These are phyloP conservation scores for Malassezia pachydermatis DNA, from an alignment of 1,284 basidiomycete genomes.

Conservation along the genomic window DNA sequence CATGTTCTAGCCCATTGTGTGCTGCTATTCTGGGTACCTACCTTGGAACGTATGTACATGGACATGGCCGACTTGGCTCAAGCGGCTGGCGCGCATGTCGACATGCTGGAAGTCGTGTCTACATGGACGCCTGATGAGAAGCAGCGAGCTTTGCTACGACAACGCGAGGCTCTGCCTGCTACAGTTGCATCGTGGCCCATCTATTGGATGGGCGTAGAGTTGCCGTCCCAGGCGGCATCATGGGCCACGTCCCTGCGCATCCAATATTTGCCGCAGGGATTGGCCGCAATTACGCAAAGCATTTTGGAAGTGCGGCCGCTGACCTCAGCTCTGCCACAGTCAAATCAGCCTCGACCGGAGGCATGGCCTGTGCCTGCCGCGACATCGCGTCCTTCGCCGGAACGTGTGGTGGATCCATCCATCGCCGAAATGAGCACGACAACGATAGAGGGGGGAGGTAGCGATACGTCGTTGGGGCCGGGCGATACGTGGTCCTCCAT, in stretches of 20 bases:
- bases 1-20: not conserved
- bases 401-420: no score
- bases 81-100: slow-evolving; percentile 12
- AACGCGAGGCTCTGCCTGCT: not conserved
- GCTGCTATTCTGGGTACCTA: slow-evolving; percentile 4
- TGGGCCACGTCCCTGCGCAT: not conserved
- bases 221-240: not conserved
- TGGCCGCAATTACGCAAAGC: slow-evolving; percentile 6
- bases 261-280: not conserved
- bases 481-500: no score
- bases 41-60: not conserved
- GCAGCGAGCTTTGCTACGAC: not conserved
- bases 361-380: no score
- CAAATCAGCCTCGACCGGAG: no score
- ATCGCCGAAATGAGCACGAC: no score
- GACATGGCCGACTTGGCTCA: slow-evolving; percentile 9
- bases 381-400: no score
- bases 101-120: slow-evolving; percentile 7
- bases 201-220: no score
- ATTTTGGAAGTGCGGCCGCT: slow-evolving; percentile 8
- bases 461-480: no score
- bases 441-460: no score
- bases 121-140: no score
- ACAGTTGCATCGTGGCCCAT: no score
- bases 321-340: no score